Conservation (phyloP, 2,329 filamentous ascomycete species). For the Sclerotinia spermophila region DNA sequence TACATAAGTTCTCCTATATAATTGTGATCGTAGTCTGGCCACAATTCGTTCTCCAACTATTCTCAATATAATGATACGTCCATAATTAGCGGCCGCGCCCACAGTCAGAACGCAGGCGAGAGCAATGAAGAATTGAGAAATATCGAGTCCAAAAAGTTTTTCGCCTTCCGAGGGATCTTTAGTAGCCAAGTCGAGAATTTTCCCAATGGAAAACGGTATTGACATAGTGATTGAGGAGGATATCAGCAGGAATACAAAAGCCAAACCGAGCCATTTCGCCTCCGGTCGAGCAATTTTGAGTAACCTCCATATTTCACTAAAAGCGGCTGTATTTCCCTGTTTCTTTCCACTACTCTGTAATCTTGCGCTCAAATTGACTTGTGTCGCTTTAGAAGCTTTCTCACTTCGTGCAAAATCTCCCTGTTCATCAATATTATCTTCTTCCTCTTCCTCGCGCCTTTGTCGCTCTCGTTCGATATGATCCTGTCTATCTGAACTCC, state of each 20-base stretch:
- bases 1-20: slow-evolving; percentile 90
- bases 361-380: slow-evolving; percentile 84
- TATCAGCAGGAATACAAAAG: slow-evolving; percentile 80
- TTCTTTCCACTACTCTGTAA: slow-evolving; percentile 73
- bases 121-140: slow-evolving; percentile 83
- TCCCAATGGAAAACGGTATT: slow-evolving; percentile 93
- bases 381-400: slow-evolving; percentile 78
- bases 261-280: slow-evolving; percentile 68
- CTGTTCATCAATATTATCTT: slow-evolving; percentile 46
- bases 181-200: slow-evolving; percentile 88
- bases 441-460: slow-evolving; percentile 43
- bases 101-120: slow-evolving; percentile 73
- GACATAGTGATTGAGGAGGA: slow-evolving; percentile 95
- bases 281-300: slow-evolving; percentile 88
- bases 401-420: slow-evolving; percentile 69
- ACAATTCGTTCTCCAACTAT: slow-evolving; percentile 96
- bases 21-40: slow-evolving; percentile 77
- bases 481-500: slow-evolving; percentile 34
- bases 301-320: slow-evolving; percentile 77
- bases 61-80: slow-evolving; percentile 84
- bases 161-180: slow-evolving; percentile 63
- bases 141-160: slow-evolving; percentile 76
- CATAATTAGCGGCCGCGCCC: slow-evolving; percentile 88
- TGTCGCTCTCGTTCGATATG: slow-evolving; percentile 38
- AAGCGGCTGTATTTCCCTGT: slow-evolving; percentile 53